Percentiles rank a stretch among this genome's conserved stretches.
These are phyloP conservation scores for Phaseolus coccineus DNA, from an alignment of 331 rosid genomes.

Conservation along the genomic window DNA sequence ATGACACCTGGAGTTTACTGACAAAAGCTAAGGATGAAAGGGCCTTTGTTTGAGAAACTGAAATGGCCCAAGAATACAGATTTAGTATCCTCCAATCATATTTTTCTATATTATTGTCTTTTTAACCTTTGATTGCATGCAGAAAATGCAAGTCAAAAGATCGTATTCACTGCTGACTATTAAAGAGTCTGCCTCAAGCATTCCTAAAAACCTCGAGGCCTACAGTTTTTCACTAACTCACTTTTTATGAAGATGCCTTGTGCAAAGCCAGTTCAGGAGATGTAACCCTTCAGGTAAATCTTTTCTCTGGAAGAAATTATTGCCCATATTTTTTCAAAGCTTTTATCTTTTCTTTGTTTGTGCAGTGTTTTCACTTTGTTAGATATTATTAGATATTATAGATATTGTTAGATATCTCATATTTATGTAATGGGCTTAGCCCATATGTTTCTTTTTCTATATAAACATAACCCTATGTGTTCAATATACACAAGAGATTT, in stretches of 20 bases:
- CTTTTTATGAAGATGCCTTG: slow-evolving; percentile 91
- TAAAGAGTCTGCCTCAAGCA: slow-evolving; percentile 88
- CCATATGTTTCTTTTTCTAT: no score
- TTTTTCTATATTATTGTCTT: slow-evolving; percentile 25
- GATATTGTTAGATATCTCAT: no score
- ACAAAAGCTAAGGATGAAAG: slow-evolving; percentile 74
- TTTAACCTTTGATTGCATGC: slow-evolving; percentile 41
- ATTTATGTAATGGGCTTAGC: no score
- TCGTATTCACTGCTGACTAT: slow-evolving; percentile 82
- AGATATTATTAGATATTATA: no score
- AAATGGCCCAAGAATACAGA: slow-evolving; percentile 82
- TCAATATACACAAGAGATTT: no score
- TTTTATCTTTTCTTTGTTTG: slow-evolving; percentile 41
- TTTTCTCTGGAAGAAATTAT: slow-evolving; percentile 29
- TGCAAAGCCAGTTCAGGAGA: slow-evolving; percentile 81
- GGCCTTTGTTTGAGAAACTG: slow-evolving; percentile 78
- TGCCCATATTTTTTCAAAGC: slow-evolving; percentile 37
- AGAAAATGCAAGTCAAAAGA: slow-evolving; percentile 84
- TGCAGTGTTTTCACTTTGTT: slow-evolving; percentile 83
- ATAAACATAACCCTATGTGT: no score
- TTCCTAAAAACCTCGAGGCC: slow-evolving; percentile 96
- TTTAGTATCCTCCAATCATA: slow-evolving; percentile 60
- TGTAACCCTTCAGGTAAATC: slow-evolving; percentile 81
- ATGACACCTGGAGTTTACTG: slow-evolving; percentile 75
- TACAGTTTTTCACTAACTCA: slow-evolving; percentile 87